These are phyloP conservation scores for Rhodotorula sp. DNA, from an alignment of 1,284 basidiomycete species.

Conservation along the genomic window DNA sequence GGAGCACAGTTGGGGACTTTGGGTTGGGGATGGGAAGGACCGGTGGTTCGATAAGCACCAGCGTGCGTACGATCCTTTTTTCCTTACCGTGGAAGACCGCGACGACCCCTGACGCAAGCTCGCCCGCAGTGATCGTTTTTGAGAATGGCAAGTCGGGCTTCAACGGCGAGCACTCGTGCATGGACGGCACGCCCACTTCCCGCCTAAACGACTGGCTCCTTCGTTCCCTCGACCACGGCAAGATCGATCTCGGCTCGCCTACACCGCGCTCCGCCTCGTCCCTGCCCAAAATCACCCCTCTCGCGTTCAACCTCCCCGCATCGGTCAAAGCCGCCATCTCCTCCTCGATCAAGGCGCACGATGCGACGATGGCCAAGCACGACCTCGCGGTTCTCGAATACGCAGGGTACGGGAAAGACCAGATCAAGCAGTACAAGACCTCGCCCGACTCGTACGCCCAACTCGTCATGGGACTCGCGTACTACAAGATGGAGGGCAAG, in stretches of 20 bases:
- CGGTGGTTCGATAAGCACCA: slow-evolving; percentile 98
- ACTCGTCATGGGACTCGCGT: slow-evolving; percentile 92
- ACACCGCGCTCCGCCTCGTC: slow-evolving; percentile 52
- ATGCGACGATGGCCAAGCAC: slow-evolving; percentile 72
- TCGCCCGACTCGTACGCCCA: slow-evolving; percentile 96
- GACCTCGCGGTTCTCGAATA: slow-evolving; percentile 85
- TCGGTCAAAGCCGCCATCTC: slow-evolving; percentile 54
- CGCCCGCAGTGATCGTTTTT: slow-evolving; percentile 75
- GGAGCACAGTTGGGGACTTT: slow-evolving; percentile 76
- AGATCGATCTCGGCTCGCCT: slow-evolving; percentile 65
- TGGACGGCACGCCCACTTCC: slow-evolving; percentile 94
- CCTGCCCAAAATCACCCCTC: slow-evolving; percentile 64
- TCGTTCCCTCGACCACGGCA: slow-evolving; percentile 71
- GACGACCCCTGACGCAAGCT: neutral
- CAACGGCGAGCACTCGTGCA: slow-evolving; percentile 70
- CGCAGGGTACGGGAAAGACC: slow-evolving; percentile 83
- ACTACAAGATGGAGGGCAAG: slow-evolving; percentile 79
- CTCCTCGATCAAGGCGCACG: slow-evolving; percentile 66
- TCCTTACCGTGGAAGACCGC: neutral
- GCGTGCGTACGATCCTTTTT: slow-evolving; percentile 55
- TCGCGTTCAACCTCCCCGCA: slow-evolving; percentile 69
- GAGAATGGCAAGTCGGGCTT: slow-evolving; percentile 93
- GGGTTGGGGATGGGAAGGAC: slow-evolving; percentile 90
- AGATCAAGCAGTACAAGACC: slow-evolving; percentile 80
- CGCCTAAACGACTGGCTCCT: slow-evolving; percentile 94